Conservation (phyloP, 805 yeast species). For the Metschnikowia gelsemii region DNA sequence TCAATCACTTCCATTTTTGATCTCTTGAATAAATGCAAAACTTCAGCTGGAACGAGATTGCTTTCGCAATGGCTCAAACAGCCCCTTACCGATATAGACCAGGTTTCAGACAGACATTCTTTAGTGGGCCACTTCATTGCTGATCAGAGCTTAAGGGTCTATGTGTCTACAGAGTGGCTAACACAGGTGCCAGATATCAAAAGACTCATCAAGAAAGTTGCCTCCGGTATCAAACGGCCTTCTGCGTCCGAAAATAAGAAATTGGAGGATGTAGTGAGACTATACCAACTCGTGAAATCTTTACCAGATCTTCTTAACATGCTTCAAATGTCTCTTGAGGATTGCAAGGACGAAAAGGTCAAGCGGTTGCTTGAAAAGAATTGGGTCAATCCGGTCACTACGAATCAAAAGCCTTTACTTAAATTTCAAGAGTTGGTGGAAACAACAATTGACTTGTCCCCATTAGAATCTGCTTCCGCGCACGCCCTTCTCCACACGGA, state of each 20-base stretch:
- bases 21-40: conserved; percentile 81
- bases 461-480: conserved; percentile 56
- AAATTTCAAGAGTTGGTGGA: conserved; percentile 86
- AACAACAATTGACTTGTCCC: conserved; percentile 84
- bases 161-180: conserved; percentile 64
- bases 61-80: conserved; percentile 95
- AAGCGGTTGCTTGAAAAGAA: conserved; percentile 41
- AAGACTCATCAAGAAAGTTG: conserved; percentile 67
- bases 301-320: conserved; percentile 67
- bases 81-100: conserved; percentile 68
- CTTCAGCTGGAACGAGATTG: conserved; percentile 83
- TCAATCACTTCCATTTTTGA: conserved; percentile 64
- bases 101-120: conserved; percentile 65
- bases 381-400: conserved; percentile 61
- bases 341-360: conserved; percentile 27
- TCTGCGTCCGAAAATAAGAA: conserved; percentile 49
- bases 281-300: conserved; percentile 74
- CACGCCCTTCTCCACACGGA: conserved; percentile 52
- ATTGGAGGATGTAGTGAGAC: conserved; percentile 84
- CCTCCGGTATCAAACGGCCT: conserved; percentile 30
- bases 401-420: conserved; percentile 49
- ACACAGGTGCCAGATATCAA: conserved; percentile 80
- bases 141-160: conserved; percentile 63
- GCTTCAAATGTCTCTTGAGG: conserved; percentile 45
- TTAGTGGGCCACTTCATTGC: conserved; percentile 75